phyloP scores from a whole-genome alignment of 805 yeast species.

The Starmera dryadoides region DNA sequence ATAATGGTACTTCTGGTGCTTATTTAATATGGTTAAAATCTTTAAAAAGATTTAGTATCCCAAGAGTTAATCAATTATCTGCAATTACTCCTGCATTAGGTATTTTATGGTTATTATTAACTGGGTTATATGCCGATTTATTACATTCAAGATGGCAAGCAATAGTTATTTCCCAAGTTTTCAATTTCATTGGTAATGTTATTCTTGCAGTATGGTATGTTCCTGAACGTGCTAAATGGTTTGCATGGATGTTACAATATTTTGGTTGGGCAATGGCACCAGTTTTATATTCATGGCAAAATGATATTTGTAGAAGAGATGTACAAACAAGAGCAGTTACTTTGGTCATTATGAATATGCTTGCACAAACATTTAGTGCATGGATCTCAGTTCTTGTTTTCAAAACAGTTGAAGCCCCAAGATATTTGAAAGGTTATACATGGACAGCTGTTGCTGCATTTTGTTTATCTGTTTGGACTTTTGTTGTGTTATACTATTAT shows the following conservation, averaged over 20 bases:
- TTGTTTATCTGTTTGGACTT: slow-evolving; percentile 20
- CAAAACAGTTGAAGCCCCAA: slow-evolving; percentile 46
- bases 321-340: slow-evolving; percentile 45
- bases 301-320: slow-evolving; percentile 49
- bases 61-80: slow-evolving; percentile 33
- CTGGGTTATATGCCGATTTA: slow-evolving; percentile 33
- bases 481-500: slow-evolving; percentile 25
- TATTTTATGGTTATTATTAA: slow-evolving; percentile 16
- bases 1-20: slow-evolving; percentile 43
- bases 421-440: slow-evolving; percentile 47
- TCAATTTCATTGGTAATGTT: slow-evolving; percentile 44
- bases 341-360: slow-evolving; percentile 41
- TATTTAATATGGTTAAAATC: slow-evolving; percentile 38
- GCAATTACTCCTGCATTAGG: slow-evolving; percentile 46
- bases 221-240: slow-evolving; percentile 49
- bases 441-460: slow-evolving; percentile 3
- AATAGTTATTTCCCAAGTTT: slow-evolving; percentile 41
- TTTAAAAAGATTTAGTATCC: slow-evolving; percentile 26
- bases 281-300: slow-evolving; percentile 50
- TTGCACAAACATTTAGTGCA: slow-evolving; percentile 48
- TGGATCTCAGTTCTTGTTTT: slow-evolving; percentile 33
- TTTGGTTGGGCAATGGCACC: slow-evolving; percentile 59
- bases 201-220: slow-evolving; percentile 51
- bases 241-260: slow-evolving; percentile 49
- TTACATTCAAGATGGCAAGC: slow-evolving; percentile 47